phyloP scores from a whole-genome alignment of 345 rosid genomes.

The Populus deltoides region DNA sequence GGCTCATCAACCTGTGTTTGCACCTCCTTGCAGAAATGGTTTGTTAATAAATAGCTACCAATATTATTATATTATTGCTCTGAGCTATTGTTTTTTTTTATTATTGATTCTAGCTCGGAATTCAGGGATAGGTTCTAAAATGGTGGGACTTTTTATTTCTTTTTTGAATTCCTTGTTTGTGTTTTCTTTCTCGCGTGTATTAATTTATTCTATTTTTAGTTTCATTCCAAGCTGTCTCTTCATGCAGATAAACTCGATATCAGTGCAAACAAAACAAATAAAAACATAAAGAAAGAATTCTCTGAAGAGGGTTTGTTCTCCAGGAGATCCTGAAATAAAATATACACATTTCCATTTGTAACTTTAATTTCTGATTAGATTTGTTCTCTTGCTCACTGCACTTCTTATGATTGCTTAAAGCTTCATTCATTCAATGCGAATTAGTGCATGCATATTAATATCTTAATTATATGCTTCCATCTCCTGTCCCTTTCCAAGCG shows the following conservation, averaged over 20 bases:
- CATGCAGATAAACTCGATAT: constrained; percentile 40
- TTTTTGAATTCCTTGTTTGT: constrained; percentile 10
- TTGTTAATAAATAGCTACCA: neutral
- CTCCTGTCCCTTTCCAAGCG: neutral
- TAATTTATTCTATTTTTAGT: neutral
- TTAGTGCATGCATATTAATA: neutral
- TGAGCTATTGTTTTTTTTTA: neutral
- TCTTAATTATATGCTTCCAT: neutral
- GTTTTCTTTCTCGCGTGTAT: neutral
- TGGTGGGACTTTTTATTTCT: neutral
- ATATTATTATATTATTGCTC: neutral
- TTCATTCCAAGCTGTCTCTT: constrained; percentile 25
- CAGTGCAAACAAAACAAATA: constrained; percentile 1
- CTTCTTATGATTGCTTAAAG: neutral
- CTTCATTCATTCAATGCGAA: neutral
- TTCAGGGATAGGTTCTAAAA: neutral
- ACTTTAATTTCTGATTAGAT: neutral
- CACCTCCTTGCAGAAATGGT: constrained; percentile 56
- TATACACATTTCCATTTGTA: constrained; percentile 1
- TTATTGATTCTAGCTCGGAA: neutral
- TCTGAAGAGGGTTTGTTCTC: neutral
- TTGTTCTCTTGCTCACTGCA: neutral
- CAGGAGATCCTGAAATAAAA: neutral
- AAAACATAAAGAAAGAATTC: neutral
- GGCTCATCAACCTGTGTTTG: constrained; percentile 32